Evolutionary conservation across 192 early-diverging fungal genomes (phyloP), one percentile per base, ranked within the genome.

Genomic region (Coemansia sp.): DNA sequence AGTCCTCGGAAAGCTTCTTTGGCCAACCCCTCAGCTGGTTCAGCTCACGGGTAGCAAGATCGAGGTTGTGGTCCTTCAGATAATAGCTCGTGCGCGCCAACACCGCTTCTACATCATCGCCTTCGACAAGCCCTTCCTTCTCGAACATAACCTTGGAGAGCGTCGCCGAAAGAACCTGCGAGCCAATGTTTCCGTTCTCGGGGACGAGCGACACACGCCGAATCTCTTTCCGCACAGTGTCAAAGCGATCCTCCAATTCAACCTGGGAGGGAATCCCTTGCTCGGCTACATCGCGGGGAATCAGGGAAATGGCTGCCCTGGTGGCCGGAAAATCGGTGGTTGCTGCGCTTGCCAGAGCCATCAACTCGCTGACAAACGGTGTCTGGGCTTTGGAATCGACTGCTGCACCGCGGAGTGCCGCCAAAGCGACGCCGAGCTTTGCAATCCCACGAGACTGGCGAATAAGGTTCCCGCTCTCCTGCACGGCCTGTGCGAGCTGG

Each of bases 11-110:
- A 55, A 98, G 77, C 68, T 78, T 84, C 77, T 91, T 91, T 16
- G 92, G 87, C 97, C 97, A 98, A 10, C 97, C 95, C 48, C 77
- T 88, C 53, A 98, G 81, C 77, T 95, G 94, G 81, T 97, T 97
- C 65, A 97, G 75, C 74, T 98, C 95, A 69, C 97, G 87, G 15
- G 92, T 79, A 12, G 95, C 95, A 62, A 80, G 78, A 51, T 97
- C 95, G 62, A 98, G 73, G 76, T 98, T 92, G 23, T 88, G 87
- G 60, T 87, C 85, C 60, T 83, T 66, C 61, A 98, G 79, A 75
- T 91, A 90, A 76, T 88, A 87, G 63, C 90, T 81, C 10, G 90
- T 73, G 30, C 97, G 88, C 8, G 94, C 88, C 49, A 97, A 77
- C 33, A 94, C 81, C 11, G 95, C 84, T 60, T 98, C 95, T 20